Base-by-base conservation (phyloP, 306 rosid species). In the Cucumis hystrix region DNA sequence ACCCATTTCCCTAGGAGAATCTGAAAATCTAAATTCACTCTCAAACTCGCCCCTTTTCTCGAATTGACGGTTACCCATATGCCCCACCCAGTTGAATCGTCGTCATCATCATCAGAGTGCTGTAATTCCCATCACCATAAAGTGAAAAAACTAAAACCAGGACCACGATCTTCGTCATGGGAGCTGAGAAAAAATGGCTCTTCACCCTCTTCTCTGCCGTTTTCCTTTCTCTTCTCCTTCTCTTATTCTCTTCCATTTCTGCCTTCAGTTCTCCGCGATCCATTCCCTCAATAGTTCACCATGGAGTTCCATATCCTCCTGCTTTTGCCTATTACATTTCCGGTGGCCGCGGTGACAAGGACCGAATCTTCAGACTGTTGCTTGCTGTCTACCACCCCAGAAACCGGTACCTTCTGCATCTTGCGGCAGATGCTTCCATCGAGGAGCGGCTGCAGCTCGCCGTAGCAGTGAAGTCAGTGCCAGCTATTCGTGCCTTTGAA, bases 341-440 rank as follows among this genome's bases (percentile, higher is more conserved):
- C 33, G 99, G 98, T 21, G 92, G 88, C 0, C 78, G 84, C 12
- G 87, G 85, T 17, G 99, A 95, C 51, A 81, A 85, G 51, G 90
- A 87, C 41, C 91, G 89, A 88, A 91, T 96, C 89, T 79, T 96
- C 68, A 87, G 98, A 75, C 86, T 96, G 28, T 58, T 96, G 82
- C 83, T 92, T n/a, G 97, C 99, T 40, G 80, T 96, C 17, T 96
- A 96, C 30, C 99, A 96, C 77, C 99, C 99, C 2, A 64, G 99
- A 75, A 96, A 96, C 54, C 85, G 90, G 25, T 96, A 95, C 55
- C 82, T 96, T 39, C 82, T 96, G 65, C 97, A 96, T 74, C 90
- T 96, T 20, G 84, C 89, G 17, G 84, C 61, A 21, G 99, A 96
- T 60, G 93, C 95, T 0, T 79, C 80, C n/a, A 88, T 88, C 21